Evolutionary conservation across 768 basidiomycete species (phyloP).

Genomic region (Amanita brunnescens): DNA sequence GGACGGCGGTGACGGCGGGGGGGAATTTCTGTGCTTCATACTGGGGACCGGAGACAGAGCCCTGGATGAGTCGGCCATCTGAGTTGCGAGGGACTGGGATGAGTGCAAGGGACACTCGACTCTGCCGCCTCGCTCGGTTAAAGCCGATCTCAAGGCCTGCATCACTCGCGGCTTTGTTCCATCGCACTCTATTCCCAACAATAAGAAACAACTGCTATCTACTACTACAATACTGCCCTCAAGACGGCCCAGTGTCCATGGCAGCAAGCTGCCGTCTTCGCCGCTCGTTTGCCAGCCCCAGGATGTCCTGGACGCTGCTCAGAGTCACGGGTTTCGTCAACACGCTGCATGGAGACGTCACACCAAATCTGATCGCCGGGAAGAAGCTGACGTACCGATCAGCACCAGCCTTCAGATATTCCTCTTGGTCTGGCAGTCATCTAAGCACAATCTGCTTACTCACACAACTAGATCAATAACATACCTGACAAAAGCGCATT

Average conservation of each 20-base stretch:
- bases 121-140: constrained; percentile 15
- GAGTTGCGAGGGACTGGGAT: constrained; percentile 15
- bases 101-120: constrained; percentile 14
- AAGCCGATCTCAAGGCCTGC: constrained; percentile 4
- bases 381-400: constrained; percentile 45
- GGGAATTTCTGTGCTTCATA: constrained; percentile 11
- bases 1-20: constrained; percentile 37
- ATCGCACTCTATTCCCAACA: background rate
- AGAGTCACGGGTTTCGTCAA: constrained; percentile 78
- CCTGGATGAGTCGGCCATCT: constrained; percentile 18
- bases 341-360: constrained; percentile 34
- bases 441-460: background rate
- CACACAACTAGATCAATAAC: constrained; percentile 12
- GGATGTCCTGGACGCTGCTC: constrained; percentile 35
- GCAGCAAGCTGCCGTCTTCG: constrained; percentile 23
- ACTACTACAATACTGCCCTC: background rate
- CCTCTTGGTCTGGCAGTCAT: constrained; percentile 52
- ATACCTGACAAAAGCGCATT: constrained; percentile 44
- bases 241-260: background rate
- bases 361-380: constrained; percentile 5
- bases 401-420: constrained; percentile 68
- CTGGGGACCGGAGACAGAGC: background rate
- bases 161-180: no score
- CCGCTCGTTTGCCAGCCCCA: constrained; percentile 37
- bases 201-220: background rate